Base-by-base conservation (phyloP, 495 filamentous ascomycete species). In the Saxophila tyrrhenica region DNA sequence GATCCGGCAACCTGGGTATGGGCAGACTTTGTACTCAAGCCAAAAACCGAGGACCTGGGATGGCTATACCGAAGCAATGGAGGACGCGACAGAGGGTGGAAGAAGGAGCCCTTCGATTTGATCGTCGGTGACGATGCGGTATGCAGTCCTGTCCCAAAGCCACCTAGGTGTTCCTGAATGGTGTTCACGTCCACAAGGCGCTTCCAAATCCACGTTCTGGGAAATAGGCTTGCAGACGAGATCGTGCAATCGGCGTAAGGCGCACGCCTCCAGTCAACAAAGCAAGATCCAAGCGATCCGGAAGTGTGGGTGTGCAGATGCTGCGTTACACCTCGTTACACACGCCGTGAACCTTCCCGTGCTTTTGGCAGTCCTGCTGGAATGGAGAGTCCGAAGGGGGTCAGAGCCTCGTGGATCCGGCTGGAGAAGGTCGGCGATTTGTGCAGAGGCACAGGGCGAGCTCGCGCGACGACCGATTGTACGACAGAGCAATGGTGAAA, bases 11-110 rank as follows among this genome's bases (percentile, higher is more conserved):
- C 42, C 50, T 54, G 58, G 58, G 25, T 61, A 22, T 35, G 35
- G 50, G 55, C 22, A 57, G 50, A 16, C 55, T 61, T 61, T 61
- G 58, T 61, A 61, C 58, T 55, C 54, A 57, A 61, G 58, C 54
- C 58, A 47, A 25, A 41, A 15, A 50, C 58, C 58, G 55, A 54
- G 51, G 2, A n/a, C 24, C 39, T 54, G 58, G 58, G 21, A 50
- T 17, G 50, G 11, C 21, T 47, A 35, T 38, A 29, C 25, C 39
- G 35, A 44, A 35, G 29, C 11, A 41, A 49, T 2, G 39, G 22
- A 3, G 22, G 47, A 19, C 48, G 32, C 48, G 49, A 10, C 2
- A 2, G 24, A 20, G 39, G 46, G 21, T 19, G 16, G 16, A 48
- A 17, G 45, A 19, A 32, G 15, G 21, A 43, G 55, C 46, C 54